A percentile compares a stretch with the other conserved stretches of the same genome.
Evolutionary conservation across 371 early-diverging fungal genomes (phyloP).

Genomic region (Lichtheimia hyalospora): DNA sequence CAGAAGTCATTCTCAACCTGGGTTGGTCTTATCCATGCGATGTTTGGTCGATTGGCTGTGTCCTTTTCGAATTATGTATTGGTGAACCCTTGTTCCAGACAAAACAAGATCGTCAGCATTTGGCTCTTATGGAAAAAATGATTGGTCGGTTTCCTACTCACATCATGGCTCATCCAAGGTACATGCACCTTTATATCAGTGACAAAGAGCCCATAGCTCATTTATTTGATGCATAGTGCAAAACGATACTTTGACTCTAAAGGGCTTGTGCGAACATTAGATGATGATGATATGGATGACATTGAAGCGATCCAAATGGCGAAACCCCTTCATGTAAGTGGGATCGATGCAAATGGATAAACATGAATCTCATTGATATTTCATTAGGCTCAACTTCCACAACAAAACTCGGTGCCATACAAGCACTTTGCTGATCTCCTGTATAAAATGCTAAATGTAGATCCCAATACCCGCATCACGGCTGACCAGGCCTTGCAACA

Average conservation of each 20-base stretch:
- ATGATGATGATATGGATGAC: no score
- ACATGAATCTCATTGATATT: background rate
- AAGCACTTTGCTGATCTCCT: conserved; percentile 62
- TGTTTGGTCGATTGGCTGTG: conserved; percentile 97
- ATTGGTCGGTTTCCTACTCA: conserved; percentile 53
- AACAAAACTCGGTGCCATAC: conserved; percentile 7
- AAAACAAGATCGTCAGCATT: conserved; percentile 80
- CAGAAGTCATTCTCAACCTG: conserved; percentile 89
- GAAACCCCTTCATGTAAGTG: conserved; percentile 4
- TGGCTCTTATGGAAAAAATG: conserved; percentile 76
- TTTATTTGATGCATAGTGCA: background rate
- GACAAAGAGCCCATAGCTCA: no score
- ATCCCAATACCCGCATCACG: conserved; percentile 81
- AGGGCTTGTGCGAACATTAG: background rate
- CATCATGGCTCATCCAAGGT: conserved; percentile 33
- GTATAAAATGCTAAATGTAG: conserved; percentile 72
- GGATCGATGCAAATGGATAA: background rate
- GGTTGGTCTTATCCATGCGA: conserved; percentile 98
- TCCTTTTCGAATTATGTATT: conserved; percentile 90
- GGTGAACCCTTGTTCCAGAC: conserved; percentile 96
- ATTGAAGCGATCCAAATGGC: background rate
- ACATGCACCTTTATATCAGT: no score
- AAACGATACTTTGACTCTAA: background rate
- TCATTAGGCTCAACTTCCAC: conserved; percentile 18
- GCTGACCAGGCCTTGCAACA: conserved; percentile 79